These are phyloP conservation scores for Aspergillus sclerotioniger DNA, from an alignment of 495 filamentous ascomycete species.

Conservation along the genomic window DNA sequence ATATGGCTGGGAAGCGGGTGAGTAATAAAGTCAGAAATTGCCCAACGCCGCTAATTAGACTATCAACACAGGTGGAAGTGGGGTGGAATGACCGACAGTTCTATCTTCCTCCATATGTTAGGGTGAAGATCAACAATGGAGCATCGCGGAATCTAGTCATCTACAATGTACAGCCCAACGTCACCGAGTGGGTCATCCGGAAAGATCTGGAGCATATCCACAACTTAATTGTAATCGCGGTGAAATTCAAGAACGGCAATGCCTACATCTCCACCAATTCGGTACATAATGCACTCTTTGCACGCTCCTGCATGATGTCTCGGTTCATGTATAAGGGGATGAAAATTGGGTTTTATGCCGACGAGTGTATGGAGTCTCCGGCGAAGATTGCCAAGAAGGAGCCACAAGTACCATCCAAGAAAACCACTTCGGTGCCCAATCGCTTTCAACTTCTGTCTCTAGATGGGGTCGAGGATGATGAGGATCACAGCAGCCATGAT, in stretches of 20 bases:
- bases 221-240: conserved; percentile 68
- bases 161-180: conserved; percentile 50
- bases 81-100: conserved; percentile 75
- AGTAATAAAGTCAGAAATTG: conserved; percentile 21
- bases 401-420: conserved; percentile 32
- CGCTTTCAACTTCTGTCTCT: conserved; percentile 65
- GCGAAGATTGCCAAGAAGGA: conserved; percentile 37
- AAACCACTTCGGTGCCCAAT: conserved; percentile 43
- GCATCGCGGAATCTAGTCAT: conserved; percentile 77
- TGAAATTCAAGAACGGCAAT: conserved; percentile 56
- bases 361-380: conserved; percentile 70
- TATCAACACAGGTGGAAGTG: conserved; percentile 56
- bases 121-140: conserved; percentile 64
- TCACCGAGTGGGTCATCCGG: conserved; percentile 64
- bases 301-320: conserved; percentile 77
- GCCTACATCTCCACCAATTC: conserved; percentile 74
- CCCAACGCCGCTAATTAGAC: not conserved
- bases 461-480: conserved; percentile 45
- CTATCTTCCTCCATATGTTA: conserved; percentile 62
- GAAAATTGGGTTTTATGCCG: conserved; percentile 67
- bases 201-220: conserved; percentile 82
- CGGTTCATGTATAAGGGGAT: conserved; percentile 69
- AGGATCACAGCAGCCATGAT: conserved; percentile 7
- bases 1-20: conserved; percentile 68
- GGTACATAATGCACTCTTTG: conserved; percentile 71